Conservation (phyloP, 2,329 filamentous ascomycete species). For the Fusarium sp. region DNA sequence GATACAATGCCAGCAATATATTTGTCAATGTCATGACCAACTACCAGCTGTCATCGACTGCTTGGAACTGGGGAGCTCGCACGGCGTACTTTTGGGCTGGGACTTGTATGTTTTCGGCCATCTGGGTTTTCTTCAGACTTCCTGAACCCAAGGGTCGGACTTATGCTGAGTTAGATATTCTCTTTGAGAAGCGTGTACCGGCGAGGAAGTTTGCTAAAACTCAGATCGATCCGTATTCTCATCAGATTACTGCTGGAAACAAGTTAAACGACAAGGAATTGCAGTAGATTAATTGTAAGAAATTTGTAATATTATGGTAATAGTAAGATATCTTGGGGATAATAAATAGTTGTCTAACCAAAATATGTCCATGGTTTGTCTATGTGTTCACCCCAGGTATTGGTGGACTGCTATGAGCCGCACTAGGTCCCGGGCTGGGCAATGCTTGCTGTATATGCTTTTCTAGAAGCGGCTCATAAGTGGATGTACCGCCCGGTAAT, state of each 20-base stretch:
- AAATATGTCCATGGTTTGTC: constrained; percentile 2
- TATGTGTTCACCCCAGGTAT: neutral
- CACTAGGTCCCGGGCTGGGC: constrained; percentile 39
- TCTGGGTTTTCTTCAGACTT: constrained; percentile 62
- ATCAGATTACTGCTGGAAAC: constrained; percentile 11
- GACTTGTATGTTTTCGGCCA: constrained; percentile 58
- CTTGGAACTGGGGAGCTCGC: constrained; percentile 61
- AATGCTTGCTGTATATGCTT: constrained; percentile 55
- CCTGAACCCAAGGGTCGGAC: constrained; percentile 64
- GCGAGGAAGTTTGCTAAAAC: constrained; percentile 56
- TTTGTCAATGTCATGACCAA: constrained; percentile 62
- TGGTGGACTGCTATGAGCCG: constrained; percentile 6
- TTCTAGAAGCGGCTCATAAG: constrained; percentile 54
- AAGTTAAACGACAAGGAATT: constrained; percentile 24
- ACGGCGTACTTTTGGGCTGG: constrained; percentile 61
- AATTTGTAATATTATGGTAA: neutral
- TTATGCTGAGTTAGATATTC: constrained; percentile 57
- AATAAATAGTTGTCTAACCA: too few relatives aligned
- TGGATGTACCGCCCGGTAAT: constrained; percentile 52
- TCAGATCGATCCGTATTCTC: constrained; percentile 51
- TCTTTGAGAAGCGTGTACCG: constrained; percentile 54
- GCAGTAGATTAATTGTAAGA: neutral
- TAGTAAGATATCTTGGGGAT: neutral
- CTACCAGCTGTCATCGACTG: constrained; percentile 59
- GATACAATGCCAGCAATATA: constrained; percentile 60